Evolutionary conservation across 2,329 filamentous ascomycete species (phyloP).

Genomic region (Alternaria ethzedia): DNA sequence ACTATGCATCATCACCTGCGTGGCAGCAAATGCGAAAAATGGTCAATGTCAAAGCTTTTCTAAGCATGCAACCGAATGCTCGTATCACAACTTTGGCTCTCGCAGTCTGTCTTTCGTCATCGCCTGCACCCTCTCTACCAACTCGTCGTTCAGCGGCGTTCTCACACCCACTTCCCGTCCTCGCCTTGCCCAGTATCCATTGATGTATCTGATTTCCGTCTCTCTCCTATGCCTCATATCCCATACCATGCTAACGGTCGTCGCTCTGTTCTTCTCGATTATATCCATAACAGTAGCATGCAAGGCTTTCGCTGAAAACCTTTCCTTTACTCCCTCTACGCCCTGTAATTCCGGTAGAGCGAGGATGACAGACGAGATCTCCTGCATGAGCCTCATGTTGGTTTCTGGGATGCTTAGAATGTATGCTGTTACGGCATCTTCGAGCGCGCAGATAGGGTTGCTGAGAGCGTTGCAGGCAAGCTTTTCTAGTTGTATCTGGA

Average conservation of each 20-base stretch:
- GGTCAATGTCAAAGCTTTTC: background rate
- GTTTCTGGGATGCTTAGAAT: slow-evolving; percentile 10
- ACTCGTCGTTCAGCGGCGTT: slow-evolving; percentile 11
- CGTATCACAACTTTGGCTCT: background rate
- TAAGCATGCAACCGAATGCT: background rate
- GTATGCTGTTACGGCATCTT: slow-evolving; percentile 1
- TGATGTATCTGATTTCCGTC: slow-evolving; percentile 7
- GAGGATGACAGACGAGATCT: slow-evolving; percentile 8
- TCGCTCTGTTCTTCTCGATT: background rate
- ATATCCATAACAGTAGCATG: slow-evolving; percentile 2
- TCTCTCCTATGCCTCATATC: slow-evolving; percentile 3
- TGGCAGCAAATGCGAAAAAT: background rate
- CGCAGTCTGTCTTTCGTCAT: background rate
- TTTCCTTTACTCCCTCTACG: background rate
- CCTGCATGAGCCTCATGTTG: background rate
- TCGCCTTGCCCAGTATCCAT: slow-evolving; percentile 7
- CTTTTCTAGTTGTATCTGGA: slow-evolving; percentile 1
- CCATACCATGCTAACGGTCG: slow-evolving; percentile 6
- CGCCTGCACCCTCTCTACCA: slow-evolving; percentile 2
- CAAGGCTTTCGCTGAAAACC: slow-evolving; percentile 1
- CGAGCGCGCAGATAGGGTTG: slow-evolving; percentile 11
- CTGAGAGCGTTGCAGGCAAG: slow-evolving; percentile 5
- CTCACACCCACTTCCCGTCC: slow-evolving; percentile 3
- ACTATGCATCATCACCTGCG: background rate
- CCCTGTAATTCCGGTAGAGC: slow-evolving; percentile 7